Conservation (phyloP, 1,284 basidiomycete genomes). For the Dichomitus squalens region DNA sequence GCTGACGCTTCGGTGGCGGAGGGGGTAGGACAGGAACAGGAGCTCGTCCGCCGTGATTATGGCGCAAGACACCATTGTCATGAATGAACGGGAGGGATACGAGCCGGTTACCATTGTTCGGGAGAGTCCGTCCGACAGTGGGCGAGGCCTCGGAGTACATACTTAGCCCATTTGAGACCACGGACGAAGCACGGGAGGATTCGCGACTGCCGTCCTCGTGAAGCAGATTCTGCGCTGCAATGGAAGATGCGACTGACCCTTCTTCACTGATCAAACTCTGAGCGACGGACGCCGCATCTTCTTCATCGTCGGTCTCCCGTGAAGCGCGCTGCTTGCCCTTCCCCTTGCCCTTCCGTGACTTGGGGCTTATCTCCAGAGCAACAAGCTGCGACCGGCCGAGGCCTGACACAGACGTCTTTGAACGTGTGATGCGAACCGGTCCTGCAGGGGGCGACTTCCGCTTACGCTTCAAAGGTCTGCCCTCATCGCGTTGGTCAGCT, state of each 20-base stretch:
- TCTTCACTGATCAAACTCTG: constrained; percentile 24
- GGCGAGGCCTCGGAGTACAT: constrained; percentile 22
- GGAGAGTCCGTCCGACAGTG: constrained; percentile 28
- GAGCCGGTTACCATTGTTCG: constrained; percentile 25
- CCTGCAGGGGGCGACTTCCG: constrained; percentile 11
- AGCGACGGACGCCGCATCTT: constrained; percentile 21
- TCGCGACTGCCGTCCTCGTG: constrained; percentile 35
- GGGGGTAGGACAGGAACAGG: constrained; percentile 11
- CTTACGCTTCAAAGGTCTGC: constrained; percentile 25
- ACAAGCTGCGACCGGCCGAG: background rate
- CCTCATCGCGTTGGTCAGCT: constrained; percentile 3
- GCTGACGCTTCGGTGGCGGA: constrained; percentile 5
- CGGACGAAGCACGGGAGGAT: constrained; percentile 51
- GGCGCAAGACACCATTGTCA: constrained; percentile 33
- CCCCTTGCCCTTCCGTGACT: constrained; percentile 22
- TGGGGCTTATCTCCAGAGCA: background rate
- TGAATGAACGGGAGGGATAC: constrained; percentile 32
- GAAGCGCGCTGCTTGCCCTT: constrained; percentile 24
- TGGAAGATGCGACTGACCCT: constrained; percentile 37
- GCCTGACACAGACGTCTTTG: constrained; percentile 15
- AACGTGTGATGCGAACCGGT: constrained; percentile 23
- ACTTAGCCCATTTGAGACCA: constrained; percentile 39
- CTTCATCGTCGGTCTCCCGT: constrained; percentile 23
- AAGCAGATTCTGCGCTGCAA: constrained; percentile 29
- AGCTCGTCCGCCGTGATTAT: constrained; percentile 34